Evolutionary conservation across 106 monocot species (phyloP).

Genomic region (Chionographis japonica): DNA sequence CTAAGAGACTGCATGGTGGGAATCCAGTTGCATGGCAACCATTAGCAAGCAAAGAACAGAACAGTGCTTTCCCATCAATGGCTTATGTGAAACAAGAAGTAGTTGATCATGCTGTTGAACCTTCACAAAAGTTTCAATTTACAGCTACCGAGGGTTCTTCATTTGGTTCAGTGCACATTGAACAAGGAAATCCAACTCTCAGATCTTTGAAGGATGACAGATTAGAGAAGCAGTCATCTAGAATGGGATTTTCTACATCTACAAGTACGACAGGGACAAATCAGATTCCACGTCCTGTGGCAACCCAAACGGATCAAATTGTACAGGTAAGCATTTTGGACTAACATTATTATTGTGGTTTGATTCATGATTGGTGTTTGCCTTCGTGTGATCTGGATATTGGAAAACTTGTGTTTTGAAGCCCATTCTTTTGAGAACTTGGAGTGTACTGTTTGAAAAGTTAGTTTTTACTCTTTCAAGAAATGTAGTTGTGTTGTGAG

Average conservation of each 20-base stretch:
- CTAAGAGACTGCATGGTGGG: conserved; percentile 38
- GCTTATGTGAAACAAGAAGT: conserved; percentile 37
- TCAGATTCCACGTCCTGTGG: conserved; percentile 16
- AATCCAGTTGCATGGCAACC: conserved; percentile 33
- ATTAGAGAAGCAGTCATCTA: conserved; percentile 31
- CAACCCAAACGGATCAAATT: conserved; percentile 20
- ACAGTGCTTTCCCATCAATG: conserved; percentile 24
- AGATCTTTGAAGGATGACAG: conserved; percentile 20
- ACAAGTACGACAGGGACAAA: conserved; percentile 9
- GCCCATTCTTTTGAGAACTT: no score
- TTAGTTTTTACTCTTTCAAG: no score
- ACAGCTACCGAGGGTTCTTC: conserved; percentile 14
- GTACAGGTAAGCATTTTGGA: conserved; percentile 25
- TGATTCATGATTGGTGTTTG: neutral
- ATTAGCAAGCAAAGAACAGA: conserved; percentile 36
- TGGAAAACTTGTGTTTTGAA: neutral
- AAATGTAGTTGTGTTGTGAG: no score
- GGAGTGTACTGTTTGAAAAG: no score
- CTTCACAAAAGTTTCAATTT: conserved; percentile 16
- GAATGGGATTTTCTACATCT: conserved; percentile 19
- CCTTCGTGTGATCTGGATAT: no score
- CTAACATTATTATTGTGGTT: no score
- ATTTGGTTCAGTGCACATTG: conserved; percentile 17
- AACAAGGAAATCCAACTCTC: conserved; percentile 14
- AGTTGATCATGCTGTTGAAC: conserved; percentile 24